A percentile compares a stretch with the other conserved stretches of the same genome.
Conservation (phyloP, 2,329 filamentous ascomycete genomes). For the Microascus cirrosus region DNA sequence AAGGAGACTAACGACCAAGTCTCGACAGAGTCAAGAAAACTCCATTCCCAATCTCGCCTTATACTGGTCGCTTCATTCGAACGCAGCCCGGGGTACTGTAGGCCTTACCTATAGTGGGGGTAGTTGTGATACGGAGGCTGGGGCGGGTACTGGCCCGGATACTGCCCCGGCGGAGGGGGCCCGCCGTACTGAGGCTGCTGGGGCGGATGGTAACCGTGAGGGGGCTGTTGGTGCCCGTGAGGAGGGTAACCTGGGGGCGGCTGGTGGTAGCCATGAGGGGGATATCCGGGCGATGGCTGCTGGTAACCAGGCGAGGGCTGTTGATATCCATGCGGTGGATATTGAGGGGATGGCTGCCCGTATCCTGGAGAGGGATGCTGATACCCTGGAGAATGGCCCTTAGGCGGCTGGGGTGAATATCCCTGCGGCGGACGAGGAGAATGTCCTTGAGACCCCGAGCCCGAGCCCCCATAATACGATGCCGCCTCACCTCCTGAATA, state of each 20-base stretch:
- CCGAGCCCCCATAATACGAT: background rate
- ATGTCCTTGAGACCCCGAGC: background rate
- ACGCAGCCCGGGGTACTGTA: background rate
- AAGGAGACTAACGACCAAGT: background rate
- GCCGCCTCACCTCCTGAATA: background rate
- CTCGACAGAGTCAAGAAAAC: background rate
- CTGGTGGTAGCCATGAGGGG: background rate
- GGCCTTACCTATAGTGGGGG: background rate
- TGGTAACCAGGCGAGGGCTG: background rate
- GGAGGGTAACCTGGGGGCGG: background rate
- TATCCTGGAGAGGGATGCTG: background rate
- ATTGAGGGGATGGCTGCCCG: background rate
- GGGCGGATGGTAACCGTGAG: background rate
- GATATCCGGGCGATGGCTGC: background rate
- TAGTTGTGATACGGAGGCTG: constrained; percentile 1
- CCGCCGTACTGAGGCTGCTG: background rate
- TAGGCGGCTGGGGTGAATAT: background rate
- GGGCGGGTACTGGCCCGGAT: background rate
- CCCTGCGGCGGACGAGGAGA: background rate
- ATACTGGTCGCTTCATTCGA: background rate
- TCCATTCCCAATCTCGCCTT: background rate
- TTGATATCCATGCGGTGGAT: background rate
- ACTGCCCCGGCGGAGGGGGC: background rate
- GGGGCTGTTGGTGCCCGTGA: background rate
- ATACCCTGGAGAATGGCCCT: background rate